Evolutionary conservation across 176 grass and related monocot genomes (phyloP).

Genomic region (Saccharum spontaneum): DNA sequence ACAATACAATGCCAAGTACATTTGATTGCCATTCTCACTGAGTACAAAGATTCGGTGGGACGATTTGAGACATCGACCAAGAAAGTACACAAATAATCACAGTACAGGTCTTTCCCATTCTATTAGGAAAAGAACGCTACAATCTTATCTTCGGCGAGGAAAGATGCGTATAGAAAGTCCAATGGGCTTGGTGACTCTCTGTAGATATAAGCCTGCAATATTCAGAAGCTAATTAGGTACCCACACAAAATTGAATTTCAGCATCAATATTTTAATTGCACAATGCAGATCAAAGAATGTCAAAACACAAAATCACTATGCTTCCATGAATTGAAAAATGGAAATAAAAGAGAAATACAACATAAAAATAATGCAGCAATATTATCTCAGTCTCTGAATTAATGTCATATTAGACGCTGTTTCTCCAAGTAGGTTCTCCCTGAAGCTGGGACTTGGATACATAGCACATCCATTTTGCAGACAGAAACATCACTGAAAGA

Average conservation of each 20-base stretch:
- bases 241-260: neutral
- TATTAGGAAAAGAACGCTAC: neutral
- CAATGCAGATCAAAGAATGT: neutral
- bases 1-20: neutral
- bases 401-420: conserved; percentile 26
- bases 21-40: neutral
- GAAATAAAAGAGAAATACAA: neutral
- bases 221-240: neutral
- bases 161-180: neutral
- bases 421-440: conserved; percentile 55
- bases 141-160: neutral
- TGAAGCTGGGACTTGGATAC: conserved; percentile 39
- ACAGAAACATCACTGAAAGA: conserved; percentile 40
- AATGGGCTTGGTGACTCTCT: neutral
- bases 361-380: neutral
- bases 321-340: neutral
- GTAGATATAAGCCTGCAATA: conserved; percentile 6
- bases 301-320: neutral
- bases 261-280: neutral
- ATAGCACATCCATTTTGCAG: conserved; percentile 58
- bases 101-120: neutral
- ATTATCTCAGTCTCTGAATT: conserved; percentile 19
- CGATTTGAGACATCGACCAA: neutral
- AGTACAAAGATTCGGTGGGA: neutral
- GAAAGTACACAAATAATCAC: neutral